A percentile compares a stretch with the other conserved stretches of the same genome.
phyloP scores from a whole-genome alignment of 345 rosid genomes.

The Citropsis articulata region DNA sequence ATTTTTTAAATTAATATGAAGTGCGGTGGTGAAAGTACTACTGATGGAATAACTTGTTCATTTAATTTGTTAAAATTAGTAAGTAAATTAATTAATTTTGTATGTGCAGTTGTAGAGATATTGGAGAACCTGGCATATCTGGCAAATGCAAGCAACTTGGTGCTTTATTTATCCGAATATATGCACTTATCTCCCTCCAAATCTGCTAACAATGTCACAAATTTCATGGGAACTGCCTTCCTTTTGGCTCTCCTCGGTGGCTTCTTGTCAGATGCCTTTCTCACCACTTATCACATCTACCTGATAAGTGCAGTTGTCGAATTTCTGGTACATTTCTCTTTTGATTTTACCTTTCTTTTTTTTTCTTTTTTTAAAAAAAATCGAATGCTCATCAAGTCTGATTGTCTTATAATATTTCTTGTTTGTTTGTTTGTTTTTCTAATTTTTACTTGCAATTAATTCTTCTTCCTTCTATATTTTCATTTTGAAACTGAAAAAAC shows the following conservation, averaged over 20 bases:
- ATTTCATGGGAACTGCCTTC: slow-evolving; percentile 88
- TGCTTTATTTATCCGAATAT: slow-evolving; percentile 49
- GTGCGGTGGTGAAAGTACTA: neutral
- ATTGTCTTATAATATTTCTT: no score
- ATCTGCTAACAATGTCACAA: slow-evolving; percentile 72
- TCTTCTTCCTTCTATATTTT: neutral
- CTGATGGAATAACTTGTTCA: no score
- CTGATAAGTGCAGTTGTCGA: slow-evolving; percentile 58
- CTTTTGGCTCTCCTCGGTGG: slow-evolving; percentile 82
- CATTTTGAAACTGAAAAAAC: neutral
- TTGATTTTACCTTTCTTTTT: neutral
- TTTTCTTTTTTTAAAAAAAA: neutral
- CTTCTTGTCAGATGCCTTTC: slow-evolving; percentile 74
- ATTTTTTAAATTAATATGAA: neutral
- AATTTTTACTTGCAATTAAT: no score
- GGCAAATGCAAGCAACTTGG: slow-evolving; percentile 85
- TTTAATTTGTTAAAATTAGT: no score
- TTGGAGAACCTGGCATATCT: slow-evolving; percentile 84
- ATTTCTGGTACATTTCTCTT: slow-evolving; percentile 47
- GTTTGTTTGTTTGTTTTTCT: no score
- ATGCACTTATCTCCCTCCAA: slow-evolving; percentile 72
- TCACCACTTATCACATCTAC: slow-evolving; percentile 59
- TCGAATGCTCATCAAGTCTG: neutral
- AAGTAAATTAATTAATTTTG: neutral
- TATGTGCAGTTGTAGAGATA: slow-evolving; percentile 61